A percentile compares a stretch with the other conserved stretches of the same genome.
These are phyloP conservation scores for Hymenoscyphus fructigenus DNA, from an alignment of 2,329 filamentous ascomycete species.

Conservation along the genomic window DNA sequence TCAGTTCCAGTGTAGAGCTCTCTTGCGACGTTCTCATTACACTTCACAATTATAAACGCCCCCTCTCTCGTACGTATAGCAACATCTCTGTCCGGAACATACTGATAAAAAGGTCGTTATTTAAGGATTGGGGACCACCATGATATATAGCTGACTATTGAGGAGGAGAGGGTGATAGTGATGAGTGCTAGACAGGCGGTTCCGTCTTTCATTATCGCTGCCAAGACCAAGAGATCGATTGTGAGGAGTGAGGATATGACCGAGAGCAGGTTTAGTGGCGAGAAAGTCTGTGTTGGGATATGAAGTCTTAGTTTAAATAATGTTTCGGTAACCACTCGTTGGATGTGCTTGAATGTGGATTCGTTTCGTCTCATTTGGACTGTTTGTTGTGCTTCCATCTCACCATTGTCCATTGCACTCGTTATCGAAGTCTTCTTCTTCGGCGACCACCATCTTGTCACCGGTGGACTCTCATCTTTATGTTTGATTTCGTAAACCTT, in stretches of 20 bases:
- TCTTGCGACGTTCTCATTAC: slow-evolving; percentile 59
- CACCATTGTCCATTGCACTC: slow-evolving; percentile 16
- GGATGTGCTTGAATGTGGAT: slow-evolving; percentile 22
- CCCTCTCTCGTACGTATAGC: slow-evolving; percentile 60
- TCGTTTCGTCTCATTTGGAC: slow-evolving; percentile 15
- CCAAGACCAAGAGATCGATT: slow-evolving; percentile 46
- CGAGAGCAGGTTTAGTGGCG: slow-evolving; percentile 54
- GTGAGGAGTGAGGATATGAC: slow-evolving; percentile 51
- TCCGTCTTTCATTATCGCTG: slow-evolving; percentile 47
- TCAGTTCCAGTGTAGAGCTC: slow-evolving; percentile 63
- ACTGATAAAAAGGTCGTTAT: slow-evolving; percentile 47
- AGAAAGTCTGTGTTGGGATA: slow-evolving; percentile 49
- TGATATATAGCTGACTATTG: slow-evolving; percentile 55
- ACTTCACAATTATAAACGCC: slow-evolving; percentile 57
- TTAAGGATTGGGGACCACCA: slow-evolving; percentile 57
- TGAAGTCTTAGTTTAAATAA: slow-evolving; percentile 43
- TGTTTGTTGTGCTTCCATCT: slow-evolving; percentile 18
- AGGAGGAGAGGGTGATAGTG: slow-evolving; percentile 52
- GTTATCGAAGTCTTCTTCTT: slow-evolving; percentile 3
- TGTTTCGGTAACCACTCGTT: slow-evolving; percentile 14
- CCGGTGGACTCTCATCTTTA: slow-evolving; percentile 15
- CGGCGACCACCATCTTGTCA: not conserved
- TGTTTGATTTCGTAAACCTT: slow-evolving; percentile 50
- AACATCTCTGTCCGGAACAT: slow-evolving; percentile 54
- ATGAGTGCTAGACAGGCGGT: slow-evolving; percentile 52